Evolutionary conservation across 2,329 filamentous ascomycete species (phyloP).

Genomic region (Venturia asperata): DNA sequence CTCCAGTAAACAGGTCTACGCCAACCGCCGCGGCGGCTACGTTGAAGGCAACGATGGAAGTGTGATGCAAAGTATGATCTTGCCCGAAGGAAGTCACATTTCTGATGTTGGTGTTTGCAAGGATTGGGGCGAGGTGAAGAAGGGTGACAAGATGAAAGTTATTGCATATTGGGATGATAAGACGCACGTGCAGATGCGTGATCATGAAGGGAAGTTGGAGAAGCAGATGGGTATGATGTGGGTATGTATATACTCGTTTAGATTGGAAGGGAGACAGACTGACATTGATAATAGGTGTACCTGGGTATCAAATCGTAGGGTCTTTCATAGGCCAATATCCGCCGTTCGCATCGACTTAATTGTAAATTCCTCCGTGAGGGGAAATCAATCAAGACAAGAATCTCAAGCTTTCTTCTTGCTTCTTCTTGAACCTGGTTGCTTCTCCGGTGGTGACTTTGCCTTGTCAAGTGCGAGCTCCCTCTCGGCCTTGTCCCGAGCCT

Average conservation of each 20-base stretch:
- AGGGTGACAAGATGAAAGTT: conserved; percentile 14
- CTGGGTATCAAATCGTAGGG: conserved; percentile 5
- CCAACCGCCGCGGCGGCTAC: conserved; percentile 12
- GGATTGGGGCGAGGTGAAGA: conserved; percentile 16
- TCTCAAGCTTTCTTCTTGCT: conserved; percentile 16
- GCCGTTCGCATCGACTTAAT: neutral
- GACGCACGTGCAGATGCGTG: conserved; percentile 8
- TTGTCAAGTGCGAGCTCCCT: neutral
- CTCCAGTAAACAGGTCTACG: conserved; percentile 13
- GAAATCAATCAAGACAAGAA: neutral
- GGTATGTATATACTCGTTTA: neutral
- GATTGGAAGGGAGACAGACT: neutral
- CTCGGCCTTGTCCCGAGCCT: conserved; percentile 4
- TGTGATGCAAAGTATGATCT: neutral
- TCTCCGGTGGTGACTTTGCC: conserved; percentile 9
- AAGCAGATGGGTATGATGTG: conserved; percentile 18
- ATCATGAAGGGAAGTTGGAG: neutral
- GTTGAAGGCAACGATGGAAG: neutral
- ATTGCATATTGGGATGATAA: conserved; percentile 16
- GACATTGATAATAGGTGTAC: neutral
- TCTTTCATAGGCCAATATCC: neutral
- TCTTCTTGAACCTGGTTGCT: conserved; percentile 18
- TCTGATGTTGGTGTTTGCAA: conserved; percentile 15
- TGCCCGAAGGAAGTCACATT: conserved; percentile 11
- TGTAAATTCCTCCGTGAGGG: neutral